phyloP scores from a whole-genome alignment of 257 asterid species.

The Capsicum baccatum region DNA sequence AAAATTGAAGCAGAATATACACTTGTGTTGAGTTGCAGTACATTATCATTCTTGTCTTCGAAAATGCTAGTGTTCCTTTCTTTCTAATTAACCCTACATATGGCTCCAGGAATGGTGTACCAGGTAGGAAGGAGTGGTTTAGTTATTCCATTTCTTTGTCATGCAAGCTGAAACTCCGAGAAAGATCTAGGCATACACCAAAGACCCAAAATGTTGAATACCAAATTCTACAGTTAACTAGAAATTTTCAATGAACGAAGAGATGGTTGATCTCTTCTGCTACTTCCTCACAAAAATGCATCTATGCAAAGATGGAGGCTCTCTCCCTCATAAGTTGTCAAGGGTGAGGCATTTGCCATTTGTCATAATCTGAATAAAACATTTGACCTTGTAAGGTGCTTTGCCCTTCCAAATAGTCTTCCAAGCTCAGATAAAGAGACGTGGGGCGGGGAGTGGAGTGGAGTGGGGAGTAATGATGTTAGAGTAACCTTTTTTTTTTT shows the following conservation, averaged over 20 bases:
- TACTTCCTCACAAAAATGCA: conserved; percentile 13
- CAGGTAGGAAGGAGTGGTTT: neutral
- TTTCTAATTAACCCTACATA: neutral
- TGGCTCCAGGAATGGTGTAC: neutral
- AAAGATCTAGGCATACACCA: conserved; percentile 8
- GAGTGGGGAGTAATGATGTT: neutral
- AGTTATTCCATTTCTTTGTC: conserved; percentile 4
- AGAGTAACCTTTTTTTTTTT: neutral
- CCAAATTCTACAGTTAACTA: neutral
- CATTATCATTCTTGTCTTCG: neutral
- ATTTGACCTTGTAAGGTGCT: neutral
- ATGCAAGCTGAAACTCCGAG: neutral
- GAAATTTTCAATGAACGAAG: neutral
- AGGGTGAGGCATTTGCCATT: neutral
- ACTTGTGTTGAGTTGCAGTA: neutral
- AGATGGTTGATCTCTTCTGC: neutral
- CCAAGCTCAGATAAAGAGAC: neutral
- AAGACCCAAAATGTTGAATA: neutral
- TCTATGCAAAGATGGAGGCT: neutral
- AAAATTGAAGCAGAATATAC: neutral
- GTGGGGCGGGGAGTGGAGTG: neutral
- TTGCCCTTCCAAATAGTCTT: conserved; percentile 1
- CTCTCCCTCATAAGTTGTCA: conserved; percentile 2
- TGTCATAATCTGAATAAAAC: neutral
- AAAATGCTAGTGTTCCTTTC: neutral